Percentiles rank a stretch among this genome's conserved stretches.
phyloP scores from a whole-genome alignment of 2,329 filamentous ascomycete genomes.

The Pyricularia sp. region DNA sequence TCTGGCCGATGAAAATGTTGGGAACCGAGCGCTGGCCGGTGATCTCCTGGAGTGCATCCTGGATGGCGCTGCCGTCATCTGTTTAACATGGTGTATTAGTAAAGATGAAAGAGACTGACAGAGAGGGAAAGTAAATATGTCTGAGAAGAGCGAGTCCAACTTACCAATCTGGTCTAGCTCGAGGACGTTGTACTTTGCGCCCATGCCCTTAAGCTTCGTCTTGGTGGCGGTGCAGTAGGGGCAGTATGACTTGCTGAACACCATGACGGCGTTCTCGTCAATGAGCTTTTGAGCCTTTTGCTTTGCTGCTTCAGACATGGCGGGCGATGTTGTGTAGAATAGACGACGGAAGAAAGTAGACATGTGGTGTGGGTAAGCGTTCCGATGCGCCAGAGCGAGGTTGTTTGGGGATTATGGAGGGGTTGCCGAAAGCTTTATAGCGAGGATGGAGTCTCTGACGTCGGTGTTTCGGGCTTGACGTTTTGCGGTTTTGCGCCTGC shows the following conservation, averaged over 20 bases:
- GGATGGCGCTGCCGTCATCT: slow-evolving; percentile 79
- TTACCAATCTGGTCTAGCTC: slow-evolving; percentile 81
- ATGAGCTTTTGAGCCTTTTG: slow-evolving; percentile 80
- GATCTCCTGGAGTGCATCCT: slow-evolving; percentile 72
- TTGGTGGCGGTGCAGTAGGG: slow-evolving; percentile 83
- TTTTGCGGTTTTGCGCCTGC: background rate
- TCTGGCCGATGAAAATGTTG: slow-evolving; percentile 84
- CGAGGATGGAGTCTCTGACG: background rate
- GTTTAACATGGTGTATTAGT: slow-evolving; percentile 1
- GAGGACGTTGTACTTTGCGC: slow-evolving; percentile 63
- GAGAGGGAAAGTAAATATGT: background rate
- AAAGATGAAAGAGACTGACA: background rate
- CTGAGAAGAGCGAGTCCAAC: slow-evolving; percentile 22
- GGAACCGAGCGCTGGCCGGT: slow-evolving; percentile 83
- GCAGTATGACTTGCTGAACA: slow-evolving; percentile 97
- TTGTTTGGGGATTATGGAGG: background rate
- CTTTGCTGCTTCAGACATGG: slow-evolving; percentile 74
- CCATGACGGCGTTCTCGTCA: slow-evolving; percentile 79
- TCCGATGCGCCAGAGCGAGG: background rate
- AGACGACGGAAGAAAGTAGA: slow-evolving; percentile 53
- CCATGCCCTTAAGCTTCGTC: slow-evolving; percentile 56
- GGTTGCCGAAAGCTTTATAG: background rate
- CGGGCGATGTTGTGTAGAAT: slow-evolving; percentile 54
- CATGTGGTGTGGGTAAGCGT: background rate
- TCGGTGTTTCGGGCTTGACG: background rate